Conservation (phyloP, 2,329 filamentous ascomycete genomes). For the Nigrograna mackinnonii region DNA sequence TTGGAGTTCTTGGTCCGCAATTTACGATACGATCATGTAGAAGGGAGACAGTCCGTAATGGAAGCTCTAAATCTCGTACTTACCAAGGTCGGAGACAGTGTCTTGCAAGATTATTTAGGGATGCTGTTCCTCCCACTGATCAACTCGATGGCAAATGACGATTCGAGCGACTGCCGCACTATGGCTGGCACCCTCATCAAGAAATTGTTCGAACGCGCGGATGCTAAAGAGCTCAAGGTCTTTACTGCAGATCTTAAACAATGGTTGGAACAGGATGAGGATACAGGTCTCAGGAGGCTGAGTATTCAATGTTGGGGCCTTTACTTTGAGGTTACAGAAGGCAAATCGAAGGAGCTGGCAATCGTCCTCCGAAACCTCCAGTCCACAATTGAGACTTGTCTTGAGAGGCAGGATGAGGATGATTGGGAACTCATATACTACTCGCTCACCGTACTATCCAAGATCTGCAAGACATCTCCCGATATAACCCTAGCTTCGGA, state of each 20-base stretch:
- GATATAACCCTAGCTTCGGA: conserved; percentile 63
- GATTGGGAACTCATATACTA: conserved; percentile 77
- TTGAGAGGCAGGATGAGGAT: conserved; percentile 54
- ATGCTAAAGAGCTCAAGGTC: conserved; percentile 70
- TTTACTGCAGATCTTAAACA: conserved; percentile 72
- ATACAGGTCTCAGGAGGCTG: conserved; percentile 70
- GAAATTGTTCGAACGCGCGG: conserved; percentile 77
- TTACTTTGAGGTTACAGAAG: conserved; percentile 74
- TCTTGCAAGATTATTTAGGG: conserved; percentile 79
- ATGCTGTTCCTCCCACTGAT: conserved; percentile 86
- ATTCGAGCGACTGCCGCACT: conserved; percentile 81
- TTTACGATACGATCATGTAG: conserved; percentile 84
- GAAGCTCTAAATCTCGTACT: conserved; percentile 88
- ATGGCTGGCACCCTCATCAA: conserved; percentile 80
- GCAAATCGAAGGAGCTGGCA: conserved; percentile 67
- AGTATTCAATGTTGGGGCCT: conserved; percentile 81
- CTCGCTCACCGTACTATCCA: conserved; percentile 69
- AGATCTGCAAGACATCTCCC: conserved; percentile 70
- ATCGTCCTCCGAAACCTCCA: conserved; percentile 58
- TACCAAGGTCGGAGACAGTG: conserved; percentile 74
- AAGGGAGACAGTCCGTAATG: conserved; percentile 89
- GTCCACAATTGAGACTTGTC: conserved; percentile 56
- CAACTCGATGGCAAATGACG: conserved; percentile 85
- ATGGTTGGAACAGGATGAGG: conserved; percentile 78
- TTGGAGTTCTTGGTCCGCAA: conserved; percentile 88